Conservation (phyloP, 345 rosid species). For the Hibiscus syriacus region DNA sequence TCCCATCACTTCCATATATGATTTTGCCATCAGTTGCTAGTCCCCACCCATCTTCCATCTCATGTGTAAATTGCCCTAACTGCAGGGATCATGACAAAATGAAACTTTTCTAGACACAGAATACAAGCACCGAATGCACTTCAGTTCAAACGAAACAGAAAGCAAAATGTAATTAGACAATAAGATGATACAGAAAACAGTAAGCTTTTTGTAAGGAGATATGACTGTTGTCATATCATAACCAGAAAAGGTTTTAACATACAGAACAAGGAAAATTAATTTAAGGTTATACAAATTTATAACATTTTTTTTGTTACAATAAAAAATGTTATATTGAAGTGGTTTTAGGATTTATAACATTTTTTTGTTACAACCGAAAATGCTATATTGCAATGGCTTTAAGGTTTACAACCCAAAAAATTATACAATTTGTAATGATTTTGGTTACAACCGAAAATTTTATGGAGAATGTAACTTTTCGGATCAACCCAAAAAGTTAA, state of each 20-base stretch:
- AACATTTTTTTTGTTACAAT: no score
- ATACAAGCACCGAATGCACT: not conserved
- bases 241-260: not conserved
- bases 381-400: no score
- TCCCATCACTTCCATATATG: slow-evolving; percentile 86
- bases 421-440: no score
- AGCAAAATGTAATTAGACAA: not conserved
- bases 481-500: no score
- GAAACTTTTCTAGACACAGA: not conserved
- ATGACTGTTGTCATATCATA: not conserved
- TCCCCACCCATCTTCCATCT: slow-evolving; percentile 98
- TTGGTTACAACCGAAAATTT: no score
- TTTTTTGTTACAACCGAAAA: no score
- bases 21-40: slow-evolving; percentile 82
- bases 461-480: no score
- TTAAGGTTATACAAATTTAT: no score
- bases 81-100: slow-evolving; percentile 27
- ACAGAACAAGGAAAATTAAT: not conserved
- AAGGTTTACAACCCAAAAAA: no score
- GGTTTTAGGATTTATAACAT: no score
- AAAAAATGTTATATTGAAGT: no score
- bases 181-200: not conserved
- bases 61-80: slow-evolving; percentile 59
- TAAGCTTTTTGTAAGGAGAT: not conserved
- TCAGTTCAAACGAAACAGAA: not conserved